Percentiles rank a stretch among this genome's conserved stretches.
Conservation (phyloP, 441 rosid genomes). For the Aquilaria agallochum region DNA sequence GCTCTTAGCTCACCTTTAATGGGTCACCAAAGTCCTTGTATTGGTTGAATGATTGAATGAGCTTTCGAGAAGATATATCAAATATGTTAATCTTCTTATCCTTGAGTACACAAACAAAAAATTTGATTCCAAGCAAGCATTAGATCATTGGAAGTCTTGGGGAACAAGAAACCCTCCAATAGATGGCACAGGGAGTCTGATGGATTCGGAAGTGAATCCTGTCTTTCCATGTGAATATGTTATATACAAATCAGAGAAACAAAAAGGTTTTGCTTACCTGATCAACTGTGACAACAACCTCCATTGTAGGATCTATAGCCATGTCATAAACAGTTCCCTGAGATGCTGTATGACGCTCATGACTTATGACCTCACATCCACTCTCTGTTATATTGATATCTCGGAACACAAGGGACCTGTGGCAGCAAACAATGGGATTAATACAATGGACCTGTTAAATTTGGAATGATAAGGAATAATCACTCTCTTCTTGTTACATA, state of each 20-base stretch:
- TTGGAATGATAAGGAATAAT: no score
- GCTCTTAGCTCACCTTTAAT: slow-evolving; percentile 46
- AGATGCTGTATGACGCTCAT: slow-evolving; percentile 70
- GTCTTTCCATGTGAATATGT: neutral
- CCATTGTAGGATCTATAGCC: slow-evolving; percentile 63
- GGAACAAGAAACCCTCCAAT: no score
- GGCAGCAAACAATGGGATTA: slow-evolving; percentile 19
- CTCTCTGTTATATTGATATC: slow-evolving; percentile 41
- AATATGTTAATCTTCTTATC: slow-evolving; percentile 82
- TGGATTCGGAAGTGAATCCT: no score
- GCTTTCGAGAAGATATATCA: slow-evolving; percentile 59
- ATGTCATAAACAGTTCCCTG: slow-evolving; percentile 82
- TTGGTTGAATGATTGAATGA: slow-evolving; percentile 69
- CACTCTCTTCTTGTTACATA: no score
- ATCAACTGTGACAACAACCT: slow-evolving; percentile 74
- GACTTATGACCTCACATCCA: slow-evolving; percentile 39
- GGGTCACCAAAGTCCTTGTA: slow-evolving; percentile 77
- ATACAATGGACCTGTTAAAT: neutral
- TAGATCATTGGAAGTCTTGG: neutral
- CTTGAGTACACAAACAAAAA: slow-evolving; percentile 21
- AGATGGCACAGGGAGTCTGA: no score
- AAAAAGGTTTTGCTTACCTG: slow-evolving; percentile 44
- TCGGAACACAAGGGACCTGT: slow-evolving; percentile 65
- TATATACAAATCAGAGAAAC: slow-evolving; percentile 8
- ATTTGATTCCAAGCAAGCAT: slow-evolving; percentile 2